Percentiles rank a stretch among this genome's conserved stretches.
Conservation (phyloP, 495 filamentous ascomycete species). For the Hypoxylon fuscum region DNA sequence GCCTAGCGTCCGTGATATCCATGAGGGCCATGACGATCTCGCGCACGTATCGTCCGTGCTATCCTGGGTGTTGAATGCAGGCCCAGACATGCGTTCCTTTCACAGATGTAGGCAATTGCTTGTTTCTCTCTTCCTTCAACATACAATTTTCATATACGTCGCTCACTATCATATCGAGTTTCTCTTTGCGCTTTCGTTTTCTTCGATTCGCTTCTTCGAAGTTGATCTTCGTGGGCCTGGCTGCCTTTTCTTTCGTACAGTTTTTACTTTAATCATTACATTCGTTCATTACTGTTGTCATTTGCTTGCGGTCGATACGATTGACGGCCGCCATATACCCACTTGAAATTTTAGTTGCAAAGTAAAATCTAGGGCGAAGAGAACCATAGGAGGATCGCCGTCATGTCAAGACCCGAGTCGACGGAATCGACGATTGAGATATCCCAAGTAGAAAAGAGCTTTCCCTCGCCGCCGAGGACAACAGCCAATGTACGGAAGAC, state of each 20-base stretch:
- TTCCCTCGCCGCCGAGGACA: slow-evolving; percentile 26
- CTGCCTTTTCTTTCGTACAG: slow-evolving; percentile 27
- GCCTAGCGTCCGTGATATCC: slow-evolving; percentile 29
- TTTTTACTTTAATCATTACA: slow-evolving; percentile 3
- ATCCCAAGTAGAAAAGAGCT: slow-evolving; percentile 30
- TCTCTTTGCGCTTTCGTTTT: slow-evolving; percentile 21
- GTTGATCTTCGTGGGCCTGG: slow-evolving; percentile 47
- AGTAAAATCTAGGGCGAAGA: background rate
- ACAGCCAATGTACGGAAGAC: slow-evolving; percentile 34
- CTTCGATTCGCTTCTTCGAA: slow-evolving; percentile 41
- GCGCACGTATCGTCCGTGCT: slow-evolving; percentile 29
- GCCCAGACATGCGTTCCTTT: background rate
- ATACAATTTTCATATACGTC: slow-evolving; percentile 9
- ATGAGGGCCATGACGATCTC: slow-evolving; percentile 33
- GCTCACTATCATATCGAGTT: slow-evolving; percentile 8
- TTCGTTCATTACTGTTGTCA: slow-evolving; percentile 7
- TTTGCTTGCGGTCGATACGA: slow-evolving; percentile 1
- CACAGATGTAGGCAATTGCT: background rate
- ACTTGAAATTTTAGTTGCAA: background rate
- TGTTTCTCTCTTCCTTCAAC: slow-evolving; percentile 12
- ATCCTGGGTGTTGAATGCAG: background rate
- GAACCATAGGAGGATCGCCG: background rate
- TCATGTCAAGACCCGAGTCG: slow-evolving; percentile 28
- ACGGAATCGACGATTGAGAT: slow-evolving; percentile 30
- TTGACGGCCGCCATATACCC: background rate